Evolutionary conservation across 2,329 filamentous ascomycete species (phyloP).

Genomic region (Botryotinia narcissicola): DNA sequence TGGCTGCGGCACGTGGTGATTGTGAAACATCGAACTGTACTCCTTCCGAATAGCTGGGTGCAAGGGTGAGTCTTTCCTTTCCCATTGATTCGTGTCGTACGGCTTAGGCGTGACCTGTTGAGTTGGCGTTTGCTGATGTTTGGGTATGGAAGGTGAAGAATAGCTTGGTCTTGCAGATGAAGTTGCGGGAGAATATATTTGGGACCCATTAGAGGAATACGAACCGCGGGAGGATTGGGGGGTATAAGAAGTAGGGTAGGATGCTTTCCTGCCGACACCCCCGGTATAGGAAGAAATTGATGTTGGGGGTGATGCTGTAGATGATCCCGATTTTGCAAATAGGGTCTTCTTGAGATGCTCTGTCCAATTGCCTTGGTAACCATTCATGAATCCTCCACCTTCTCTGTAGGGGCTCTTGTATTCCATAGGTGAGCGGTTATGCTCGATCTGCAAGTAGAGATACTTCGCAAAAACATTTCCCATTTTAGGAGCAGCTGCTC

Average conservation of each 20-base stretch:
- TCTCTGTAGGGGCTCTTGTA: slow-evolving; percentile 60
- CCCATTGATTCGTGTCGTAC: slow-evolving; percentile 25
- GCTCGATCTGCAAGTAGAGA: slow-evolving; percentile 57
- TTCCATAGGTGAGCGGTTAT: slow-evolving; percentile 55
- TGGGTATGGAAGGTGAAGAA: slow-evolving; percentile 18
- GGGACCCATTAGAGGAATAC: slow-evolving; percentile 2
- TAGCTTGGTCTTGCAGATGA: slow-evolving; percentile 8
- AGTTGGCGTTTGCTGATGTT: slow-evolving; percentile 22
- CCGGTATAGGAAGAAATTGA: slow-evolving; percentile 20
- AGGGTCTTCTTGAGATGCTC: slow-evolving; percentile 35
- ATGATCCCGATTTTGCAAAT: slow-evolving; percentile 29
- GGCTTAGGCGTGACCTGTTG: slow-evolving; percentile 19
- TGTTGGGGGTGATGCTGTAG: not conserved
- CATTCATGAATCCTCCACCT: slow-evolving; percentile 58
- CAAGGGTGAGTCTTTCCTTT: slow-evolving; percentile 34
- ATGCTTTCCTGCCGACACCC: not conserved
- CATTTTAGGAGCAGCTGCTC: slow-evolving; percentile 21
- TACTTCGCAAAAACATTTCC: slow-evolving; percentile 35
- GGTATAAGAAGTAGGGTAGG: slow-evolving; percentile 2
- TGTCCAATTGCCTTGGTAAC: slow-evolving; percentile 50
- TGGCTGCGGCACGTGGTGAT: slow-evolving; percentile 21
- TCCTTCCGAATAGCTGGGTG: slow-evolving; percentile 43
- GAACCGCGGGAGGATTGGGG: slow-evolving; percentile 1
- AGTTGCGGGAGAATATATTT: slow-evolving; percentile 18
- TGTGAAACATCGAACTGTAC: slow-evolving; percentile 33